Percentiles rank a stretch among this genome's conserved stretches.
Conservation (phyloP, 805 yeast genomes). For the Spathaspora sp. region DNA sequence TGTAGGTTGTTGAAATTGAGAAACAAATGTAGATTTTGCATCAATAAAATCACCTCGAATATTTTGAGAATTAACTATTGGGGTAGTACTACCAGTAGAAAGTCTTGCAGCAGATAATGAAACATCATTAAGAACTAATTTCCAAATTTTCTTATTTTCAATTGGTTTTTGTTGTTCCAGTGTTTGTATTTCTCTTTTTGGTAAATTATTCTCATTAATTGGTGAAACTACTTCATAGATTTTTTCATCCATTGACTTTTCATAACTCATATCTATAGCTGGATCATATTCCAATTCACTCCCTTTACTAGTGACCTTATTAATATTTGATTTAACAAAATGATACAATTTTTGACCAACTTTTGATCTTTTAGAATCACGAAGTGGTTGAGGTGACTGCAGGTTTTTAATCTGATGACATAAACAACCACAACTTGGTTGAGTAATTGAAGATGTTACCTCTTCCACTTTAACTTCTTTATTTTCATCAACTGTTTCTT, state of each 20-base stretch:
- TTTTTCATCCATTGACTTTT: background rate
- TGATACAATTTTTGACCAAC: conserved; percentile 1
- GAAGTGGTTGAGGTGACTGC: background rate
- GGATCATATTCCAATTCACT: conserved; percentile 1
- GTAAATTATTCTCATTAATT: background rate
- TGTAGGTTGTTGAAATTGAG: background rate
- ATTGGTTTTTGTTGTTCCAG: background rate
- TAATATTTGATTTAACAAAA: conserved; percentile 4
- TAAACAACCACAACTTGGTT: background rate
- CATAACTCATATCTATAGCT: background rate
- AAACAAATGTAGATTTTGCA: conserved; percentile 11
- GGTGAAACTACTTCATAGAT: background rate
- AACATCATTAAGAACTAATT: conserved; percentile 27
- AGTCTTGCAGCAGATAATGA: conserved; percentile 35
- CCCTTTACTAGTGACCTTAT: conserved; percentile 4
- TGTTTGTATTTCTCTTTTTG: background rate
- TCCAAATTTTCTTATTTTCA: conserved; percentile 21
- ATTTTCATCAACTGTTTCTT: background rate
- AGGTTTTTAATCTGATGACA: background rate
- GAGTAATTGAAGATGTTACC: background rate
- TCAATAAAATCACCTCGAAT: conserved; percentile 26
- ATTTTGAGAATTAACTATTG: conserved; percentile 18
- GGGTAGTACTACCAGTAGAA: conserved; percentile 27
- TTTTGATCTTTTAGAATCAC: background rate
- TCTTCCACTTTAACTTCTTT: background rate